Percentiles rank a stretch among this genome's conserved stretches.
Conservation (phyloP, 176 grass and related monocot species). For the Eragrostis nindensis region DNA sequence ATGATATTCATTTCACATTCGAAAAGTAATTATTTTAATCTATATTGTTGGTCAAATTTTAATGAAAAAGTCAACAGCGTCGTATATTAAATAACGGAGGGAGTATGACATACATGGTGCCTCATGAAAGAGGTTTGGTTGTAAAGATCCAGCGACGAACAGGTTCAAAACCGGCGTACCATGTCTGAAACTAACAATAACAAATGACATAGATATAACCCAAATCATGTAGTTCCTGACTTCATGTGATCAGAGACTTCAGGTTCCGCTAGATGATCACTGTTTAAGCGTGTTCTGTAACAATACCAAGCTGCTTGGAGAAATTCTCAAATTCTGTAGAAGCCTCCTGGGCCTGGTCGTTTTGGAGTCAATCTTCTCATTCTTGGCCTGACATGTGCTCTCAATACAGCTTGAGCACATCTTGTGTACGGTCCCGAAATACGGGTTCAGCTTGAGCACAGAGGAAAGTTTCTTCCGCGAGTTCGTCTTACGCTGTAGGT, state of each 20-base stretch:
- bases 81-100: too few species aligned
- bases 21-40: too few species aligned
- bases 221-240: slow-evolving; percentile 19
- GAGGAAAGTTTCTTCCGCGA: slow-evolving; percentile 72
- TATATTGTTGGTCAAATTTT: too few species aligned
- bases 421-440: slow-evolving; percentile 68
- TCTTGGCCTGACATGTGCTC: slow-evolving; percentile 67
- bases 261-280: background rate
- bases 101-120: background rate
- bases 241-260: background rate
- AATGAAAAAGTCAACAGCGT: too few species aligned
- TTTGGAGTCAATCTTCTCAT: slow-evolving; percentile 73
- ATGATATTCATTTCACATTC: too few species aligned
- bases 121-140: background rate
- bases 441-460: slow-evolving; percentile 80
- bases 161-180: slow-evolving; percentile 23
- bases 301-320: slow-evolving; percentile 12
- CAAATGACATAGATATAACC: background rate
- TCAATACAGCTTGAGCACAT: slow-evolving; percentile 87
- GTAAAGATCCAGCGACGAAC: background rate
- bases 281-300: background rate
- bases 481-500: slow-evolving; percentile 60
- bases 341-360: slow-evolving; percentile 36
- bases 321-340: too few species aligned
- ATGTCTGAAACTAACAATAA: slow-evolving; percentile 17